Conservation (phyloP, 768 basidiomycete species). For the Pleurotus cornucopiae region DNA sequence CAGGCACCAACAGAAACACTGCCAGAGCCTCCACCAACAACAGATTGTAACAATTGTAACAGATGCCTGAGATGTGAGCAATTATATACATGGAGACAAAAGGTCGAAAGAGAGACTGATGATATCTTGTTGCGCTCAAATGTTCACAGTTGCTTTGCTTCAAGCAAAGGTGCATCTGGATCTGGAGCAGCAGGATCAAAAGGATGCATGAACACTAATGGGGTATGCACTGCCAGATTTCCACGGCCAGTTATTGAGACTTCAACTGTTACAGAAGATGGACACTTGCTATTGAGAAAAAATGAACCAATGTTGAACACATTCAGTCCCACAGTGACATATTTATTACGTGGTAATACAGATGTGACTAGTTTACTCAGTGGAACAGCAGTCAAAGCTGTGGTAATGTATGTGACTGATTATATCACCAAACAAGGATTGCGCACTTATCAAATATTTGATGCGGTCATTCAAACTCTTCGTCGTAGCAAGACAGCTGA, state of each 20-base stretch:
- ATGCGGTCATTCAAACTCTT: constrained; percentile 18
- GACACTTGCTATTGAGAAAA: constrained; percentile 24
- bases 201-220: constrained; percentile 23
- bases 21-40: too few relatives aligned
- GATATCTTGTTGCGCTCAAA: constrained; percentile 1
- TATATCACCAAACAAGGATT: constrained; percentile 30
- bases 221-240: constrained; percentile 27
- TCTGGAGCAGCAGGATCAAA: neutral
- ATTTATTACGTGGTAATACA: constrained; percentile 29
- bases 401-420: constrained; percentile 29
- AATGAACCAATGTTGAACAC: constrained; percentile 29
- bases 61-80: too few relatives aligned
- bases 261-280: constrained; percentile 20
- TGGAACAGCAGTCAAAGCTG: constrained; percentile 30
- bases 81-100: too few relatives aligned
- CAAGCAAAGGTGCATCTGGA: neutral
- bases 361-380: constrained; percentile 28
- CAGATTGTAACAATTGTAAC: too few relatives aligned
- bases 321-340: constrained; percentile 21
- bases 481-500: constrained; percentile 9
- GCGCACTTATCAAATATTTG: constrained; percentile 30
- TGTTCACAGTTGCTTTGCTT: neutral
- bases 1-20: too few relatives aligned
- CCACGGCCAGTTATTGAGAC: constrained; percentile 18
- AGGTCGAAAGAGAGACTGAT: neutral